Base-by-base conservation (phyloP, 495 filamentous ascomycete species). In the Xylaria cubensis region DNA sequence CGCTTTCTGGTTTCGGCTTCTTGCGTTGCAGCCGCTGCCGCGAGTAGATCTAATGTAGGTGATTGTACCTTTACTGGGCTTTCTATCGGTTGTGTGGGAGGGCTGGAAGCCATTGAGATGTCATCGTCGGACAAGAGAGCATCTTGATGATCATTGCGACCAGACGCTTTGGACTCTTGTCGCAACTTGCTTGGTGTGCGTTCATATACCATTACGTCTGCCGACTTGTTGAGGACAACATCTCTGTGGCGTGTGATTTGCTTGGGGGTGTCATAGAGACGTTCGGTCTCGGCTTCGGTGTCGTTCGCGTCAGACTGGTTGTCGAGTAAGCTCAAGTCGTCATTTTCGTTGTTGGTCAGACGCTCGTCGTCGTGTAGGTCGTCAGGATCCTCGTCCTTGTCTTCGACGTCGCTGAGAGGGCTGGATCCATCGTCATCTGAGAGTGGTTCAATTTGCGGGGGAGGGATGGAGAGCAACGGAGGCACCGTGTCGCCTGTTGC, bases 251-350 rank as follows among this genome's bases (percentile, higher is more conserved):
- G 78, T 74, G 86, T 86, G 74, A 85, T 82, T 73, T 95, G 94
- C 69, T 92, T 89, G 26, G 96, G 97, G n/a, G 95, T 95, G 77
- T 93, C 90, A 74, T 97, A 95, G 75, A 98, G 87, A 64, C 97
- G 90, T 83, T 98, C 97, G 9, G 96, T 99, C 84, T 98, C 96
- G 36, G 97, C 96, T 82, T 99, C 96, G n/a, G 96, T 97, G 82
- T 98, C 95, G 74, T 92, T 92, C 70, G 91, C 90, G 67, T 85
- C 84, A 21, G 84, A 86, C 69, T 85, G 77, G 63, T 86, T 84
- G 72, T 85, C 85, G 6, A 80, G 81, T 17, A 83, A 83, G 71
- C 73, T 79, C 32, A 69, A 72, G 63, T 86, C 87, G 73, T 90
- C 88, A 42, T 87, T 88, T 36, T 81, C 77, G 69, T 79, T 77